Evolutionary conservation across 345 rosid species (phyloP), one percentile per base, ranked within the genome.

Genomic region (Euclidium syriacum): DNA sequence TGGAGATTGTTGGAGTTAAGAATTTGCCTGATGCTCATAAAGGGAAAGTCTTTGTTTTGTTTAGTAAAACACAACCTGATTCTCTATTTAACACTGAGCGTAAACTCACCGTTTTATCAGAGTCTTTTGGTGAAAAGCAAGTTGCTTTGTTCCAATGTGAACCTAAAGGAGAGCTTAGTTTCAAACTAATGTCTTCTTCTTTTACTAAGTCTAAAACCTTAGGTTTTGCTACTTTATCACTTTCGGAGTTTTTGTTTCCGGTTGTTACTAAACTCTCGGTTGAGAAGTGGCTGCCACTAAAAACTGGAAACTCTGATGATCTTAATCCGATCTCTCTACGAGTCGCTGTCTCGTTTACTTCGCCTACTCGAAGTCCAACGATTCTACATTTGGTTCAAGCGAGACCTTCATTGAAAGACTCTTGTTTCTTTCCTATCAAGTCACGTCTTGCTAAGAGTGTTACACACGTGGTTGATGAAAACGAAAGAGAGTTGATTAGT

Each of bases 111-210:
- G 64, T 92, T 51, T 67, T 73, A 10, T 87, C 96, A 2, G 80
- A 81, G 74, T 72, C 90, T 49, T 19, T 9, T 8, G 73, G 79
- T 33, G 71, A 73, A 72, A 90, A 87, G 79, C 83, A 81, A 65
- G 82, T 84, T 62, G 85, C 87, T 65, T 73, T 80, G 2, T 85
- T 94, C 71, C 84, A 73, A 18, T 87, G 99, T 79, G 92, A 94
- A 35, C 84, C 92, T 4, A 75, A 57, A 18, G 99, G 97, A 51
- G 82, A 94, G 63, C 77, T 95, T 52, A 73, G 77, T 44, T 85
- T 95, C 61, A 88, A 90, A 64, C 87, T 95, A 16, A 67, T 79
- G 57, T 80, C 87, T 27, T 65, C 74, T 40, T 70, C 80, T 44
- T 46, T 80, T 72, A 79, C 84, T 44, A 79, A 62, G 48, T 56